phyloP scores from a whole-genome alignment of 768 basidiomycete species.

The Kwoniella heveanensis region DNA sequence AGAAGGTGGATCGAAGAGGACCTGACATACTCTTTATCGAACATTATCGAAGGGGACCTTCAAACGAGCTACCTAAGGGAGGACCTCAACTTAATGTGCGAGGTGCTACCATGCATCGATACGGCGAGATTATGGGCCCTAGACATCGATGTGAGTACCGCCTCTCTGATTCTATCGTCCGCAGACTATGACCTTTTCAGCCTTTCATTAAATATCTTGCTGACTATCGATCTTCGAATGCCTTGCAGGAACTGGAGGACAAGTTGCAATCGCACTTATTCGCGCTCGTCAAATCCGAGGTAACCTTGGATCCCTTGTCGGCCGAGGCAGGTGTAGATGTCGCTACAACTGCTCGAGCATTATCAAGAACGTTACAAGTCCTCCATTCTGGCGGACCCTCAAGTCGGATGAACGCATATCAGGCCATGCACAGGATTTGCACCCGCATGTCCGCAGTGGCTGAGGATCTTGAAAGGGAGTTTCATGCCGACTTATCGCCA shows the following conservation, averaged over 20 bases:
- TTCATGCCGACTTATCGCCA: not conserved
- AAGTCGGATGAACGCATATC: conserved; percentile 13
- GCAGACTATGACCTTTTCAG: too few relatives aligned
- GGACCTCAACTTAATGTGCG: not conserved
- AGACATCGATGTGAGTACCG: conserved; percentile 22
- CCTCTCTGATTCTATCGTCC: too few relatives aligned
- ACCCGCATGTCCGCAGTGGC: not conserved
- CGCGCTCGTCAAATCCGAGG: not conserved
- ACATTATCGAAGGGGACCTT: not conserved
- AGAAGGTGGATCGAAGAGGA: conserved; percentile 24
- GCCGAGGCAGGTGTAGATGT: not conserved
- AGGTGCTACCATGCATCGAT: conserved; percentile 14
- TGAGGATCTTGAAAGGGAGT: not conserved
- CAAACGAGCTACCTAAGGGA: not conserved
- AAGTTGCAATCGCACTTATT: not conserved
- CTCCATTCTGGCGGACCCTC: conserved; percentile 29
- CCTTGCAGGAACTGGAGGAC: not conserved
- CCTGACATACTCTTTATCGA: conserved; percentile 15
- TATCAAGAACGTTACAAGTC: conserved; percentile 21
- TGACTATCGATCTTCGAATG: not conserved
- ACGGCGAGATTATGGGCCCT: conserved; percentile 15
- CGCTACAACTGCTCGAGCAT: conserved; percentile 3
- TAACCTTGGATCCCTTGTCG: not conserved
- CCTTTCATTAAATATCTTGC: too few relatives aligned
- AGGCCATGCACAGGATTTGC: conserved; percentile 21